Evolutionary conservation across 2,329 filamentous ascomycete species (phyloP).

Genomic region (Pezicula carpinea): DNA sequence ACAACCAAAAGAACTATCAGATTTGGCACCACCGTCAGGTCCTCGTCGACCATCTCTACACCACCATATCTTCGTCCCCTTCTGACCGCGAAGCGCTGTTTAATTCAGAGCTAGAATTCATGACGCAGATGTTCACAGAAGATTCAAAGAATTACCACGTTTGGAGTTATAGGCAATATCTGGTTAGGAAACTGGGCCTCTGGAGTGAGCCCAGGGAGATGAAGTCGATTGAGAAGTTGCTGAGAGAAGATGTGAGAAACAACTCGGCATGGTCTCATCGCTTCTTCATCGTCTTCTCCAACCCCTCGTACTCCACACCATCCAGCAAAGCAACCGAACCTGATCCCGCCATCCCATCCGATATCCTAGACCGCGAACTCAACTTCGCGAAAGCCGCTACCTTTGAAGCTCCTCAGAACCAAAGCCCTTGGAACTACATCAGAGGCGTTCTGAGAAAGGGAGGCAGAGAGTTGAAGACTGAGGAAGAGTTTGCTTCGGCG

Average conservation of each 20-base stretch:
- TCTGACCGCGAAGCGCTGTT: slow-evolving; percentile 52
- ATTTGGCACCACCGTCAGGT: slow-evolving; percentile 80
- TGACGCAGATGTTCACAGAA: slow-evolving; percentile 72
- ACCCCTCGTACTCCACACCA: slow-evolving; percentile 46
- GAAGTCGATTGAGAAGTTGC: slow-evolving; percentile 63
- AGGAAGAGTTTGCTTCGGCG: slow-evolving; percentile 44
- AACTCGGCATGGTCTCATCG: slow-evolving; percentile 98
- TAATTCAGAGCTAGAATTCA: slow-evolving; percentile 67
- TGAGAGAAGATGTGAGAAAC: slow-evolving; percentile 81
- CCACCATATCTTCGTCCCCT: slow-evolving; percentile 55
- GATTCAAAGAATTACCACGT: slow-evolving; percentile 99
- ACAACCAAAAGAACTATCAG: slow-evolving; percentile 96
- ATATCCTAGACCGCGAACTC: slow-evolving; percentile 69
- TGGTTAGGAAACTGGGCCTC: slow-evolving; percentile 61
- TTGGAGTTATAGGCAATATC: slow-evolving; percentile 85
- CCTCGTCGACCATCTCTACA: slow-evolving; percentile 54
- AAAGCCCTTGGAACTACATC: slow-evolving; percentile 91
- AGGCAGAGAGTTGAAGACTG: slow-evolving; percentile 41
- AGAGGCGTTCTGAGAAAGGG: slow-evolving; percentile 69
- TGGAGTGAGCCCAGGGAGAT: slow-evolving; percentile 60
- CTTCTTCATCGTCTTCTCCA: slow-evolving; percentile 83
- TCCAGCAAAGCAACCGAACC: slow-evolving; percentile 44
- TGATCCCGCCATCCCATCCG: slow-evolving; percentile 54
- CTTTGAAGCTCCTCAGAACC: slow-evolving; percentile 80
- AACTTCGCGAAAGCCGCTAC: slow-evolving; percentile 71